Conservation (phyloP, 306 rosid species). For the Cicer bijugum region DNA sequence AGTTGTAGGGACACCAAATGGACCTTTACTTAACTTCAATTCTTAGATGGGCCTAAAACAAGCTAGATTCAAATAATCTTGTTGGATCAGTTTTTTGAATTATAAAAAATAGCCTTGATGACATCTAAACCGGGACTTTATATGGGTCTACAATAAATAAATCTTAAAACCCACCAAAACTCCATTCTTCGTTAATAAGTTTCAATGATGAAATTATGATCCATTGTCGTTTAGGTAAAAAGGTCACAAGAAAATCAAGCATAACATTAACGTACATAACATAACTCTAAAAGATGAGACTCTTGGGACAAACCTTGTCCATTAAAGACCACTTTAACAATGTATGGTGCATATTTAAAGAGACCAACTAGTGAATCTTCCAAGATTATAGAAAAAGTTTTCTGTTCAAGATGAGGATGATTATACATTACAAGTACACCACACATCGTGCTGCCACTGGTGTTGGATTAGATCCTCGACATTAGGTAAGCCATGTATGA, state of each 20-base stretch:
- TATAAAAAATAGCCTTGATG: constrained; percentile 44
- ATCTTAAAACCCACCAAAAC: constrained; percentile 39
- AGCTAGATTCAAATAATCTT: constrained; percentile 32
- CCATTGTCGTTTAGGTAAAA: constrained; percentile 44
- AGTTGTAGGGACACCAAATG: constrained; percentile 52
- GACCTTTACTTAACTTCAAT: constrained; percentile 26
- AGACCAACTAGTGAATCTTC: constrained; percentile 62
- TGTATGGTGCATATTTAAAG: constrained; percentile 68
- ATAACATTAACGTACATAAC: not conserved
- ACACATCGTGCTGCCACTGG: not conserved
- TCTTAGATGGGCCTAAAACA: constrained; percentile 45
- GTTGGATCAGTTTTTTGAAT: constrained; percentile 37
- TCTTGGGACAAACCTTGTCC: constrained; percentile 61
- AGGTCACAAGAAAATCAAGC: constrained; percentile 36
- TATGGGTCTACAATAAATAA: constrained; percentile 36
- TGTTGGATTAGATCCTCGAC: constrained; percentile 38
- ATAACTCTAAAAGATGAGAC: constrained; percentile 59
- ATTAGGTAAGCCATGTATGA: not conserved
- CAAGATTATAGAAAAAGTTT: constrained; percentile 41
- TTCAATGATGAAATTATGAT: constrained; percentile 43
- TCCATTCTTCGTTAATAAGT: constrained; percentile 29
- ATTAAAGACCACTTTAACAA: constrained; percentile 62
- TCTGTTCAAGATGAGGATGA: constrained; percentile 49
- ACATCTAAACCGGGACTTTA: constrained; percentile 42
- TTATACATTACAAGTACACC: constrained; percentile 37